phyloP scores from a whole-genome alignment of 164 flowering plant genomes.

The Nelumbo lutea region DNA sequence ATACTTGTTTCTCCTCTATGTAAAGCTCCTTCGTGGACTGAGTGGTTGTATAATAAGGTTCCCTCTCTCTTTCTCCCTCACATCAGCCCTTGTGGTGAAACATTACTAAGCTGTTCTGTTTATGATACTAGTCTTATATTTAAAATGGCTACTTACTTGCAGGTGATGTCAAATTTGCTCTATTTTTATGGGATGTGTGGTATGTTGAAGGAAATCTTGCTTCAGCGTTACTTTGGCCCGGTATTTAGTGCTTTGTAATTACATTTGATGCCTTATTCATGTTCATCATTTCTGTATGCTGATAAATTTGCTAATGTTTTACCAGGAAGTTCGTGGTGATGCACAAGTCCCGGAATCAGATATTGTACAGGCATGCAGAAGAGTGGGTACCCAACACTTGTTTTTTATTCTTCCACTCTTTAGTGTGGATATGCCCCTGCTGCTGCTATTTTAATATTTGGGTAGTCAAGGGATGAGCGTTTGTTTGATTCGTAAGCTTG shows the following conservation, averaged over 20 bases:
- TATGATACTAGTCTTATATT: not conserved
- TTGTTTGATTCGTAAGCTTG: constrained; percentile 5
- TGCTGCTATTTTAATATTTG: too few relatives aligned
- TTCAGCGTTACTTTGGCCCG: constrained; percentile 85
- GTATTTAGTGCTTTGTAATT: constrained; percentile 26
- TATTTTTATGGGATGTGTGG: constrained; percentile 90
- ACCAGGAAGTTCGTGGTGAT: constrained; percentile 78
- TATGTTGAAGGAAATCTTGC: constrained; percentile 65
- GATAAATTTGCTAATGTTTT: constrained; percentile 2
- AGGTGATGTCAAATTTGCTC: constrained; percentile 79
- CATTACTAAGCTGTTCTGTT: not conserved
- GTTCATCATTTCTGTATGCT: not conserved
- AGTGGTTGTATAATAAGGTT: constrained; percentile 73
- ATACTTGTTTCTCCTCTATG: constrained; percentile 73
- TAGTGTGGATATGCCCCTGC: not conserved
- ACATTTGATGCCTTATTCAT: not conserved
- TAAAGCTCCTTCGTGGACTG: constrained; percentile 68
- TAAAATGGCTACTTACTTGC: constrained; percentile 14
- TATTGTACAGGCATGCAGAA: constrained; percentile 76
- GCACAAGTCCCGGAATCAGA: constrained; percentile 68
- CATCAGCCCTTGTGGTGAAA: not conserved
- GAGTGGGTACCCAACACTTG: constrained; percentile 38
- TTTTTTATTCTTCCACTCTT: not conserved
- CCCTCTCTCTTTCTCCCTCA: not conserved
- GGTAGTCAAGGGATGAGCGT: not conserved